These are phyloP conservation scores for Pyrus pyrifolia DNA, from an alignment of 306 rosid genomes.

Conservation along the genomic window DNA sequence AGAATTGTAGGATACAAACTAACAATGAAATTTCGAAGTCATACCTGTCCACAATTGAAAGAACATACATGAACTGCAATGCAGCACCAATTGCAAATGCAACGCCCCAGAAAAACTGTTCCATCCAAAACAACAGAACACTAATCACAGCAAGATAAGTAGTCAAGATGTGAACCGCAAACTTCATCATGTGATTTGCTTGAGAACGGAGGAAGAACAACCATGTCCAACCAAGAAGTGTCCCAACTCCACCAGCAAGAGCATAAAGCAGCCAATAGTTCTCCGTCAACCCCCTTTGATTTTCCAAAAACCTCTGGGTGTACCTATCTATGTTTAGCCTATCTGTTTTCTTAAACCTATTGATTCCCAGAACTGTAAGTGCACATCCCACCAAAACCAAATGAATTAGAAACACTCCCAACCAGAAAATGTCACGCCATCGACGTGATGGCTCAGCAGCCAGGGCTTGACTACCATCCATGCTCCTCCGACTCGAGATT, in stretches of 20 bases:
- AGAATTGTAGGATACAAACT: background rate
- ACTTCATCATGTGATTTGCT: slow-evolving; percentile 73
- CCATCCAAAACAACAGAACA: slow-evolving; percentile 87
- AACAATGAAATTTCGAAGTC: background rate
- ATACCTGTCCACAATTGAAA: slow-evolving; percentile 87
- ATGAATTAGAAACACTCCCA: slow-evolving; percentile 59
- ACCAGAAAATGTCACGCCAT: slow-evolving; percentile 93
- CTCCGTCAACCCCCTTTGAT: slow-evolving; percentile 63
- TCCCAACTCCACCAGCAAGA: slow-evolving; percentile 76
- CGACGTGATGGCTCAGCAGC: slow-evolving; percentile 52
- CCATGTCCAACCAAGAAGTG: slow-evolving; percentile 81
- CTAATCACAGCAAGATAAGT: slow-evolving; percentile 91
- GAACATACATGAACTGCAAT: slow-evolving; percentile 75
- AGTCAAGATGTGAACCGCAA: slow-evolving; percentile 87
- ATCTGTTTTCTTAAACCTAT: slow-evolving; percentile 66
- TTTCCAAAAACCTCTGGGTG: slow-evolving; percentile 45
- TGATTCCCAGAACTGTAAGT: slow-evolving; percentile 64
- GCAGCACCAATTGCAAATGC: slow-evolving; percentile 73
- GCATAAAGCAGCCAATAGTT: slow-evolving; percentile 86
- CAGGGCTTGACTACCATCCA: slow-evolving; percentile 39
- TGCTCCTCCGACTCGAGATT: slow-evolving; percentile 36
- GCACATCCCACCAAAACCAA: slow-evolving; percentile 58
- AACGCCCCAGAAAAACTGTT: slow-evolving; percentile 87
- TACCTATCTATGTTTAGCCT: slow-evolving; percentile 79
- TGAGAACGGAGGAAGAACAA: slow-evolving; percentile 66